Evolutionary conservation across 108 stramenopile genomes (phyloP).

Genomic region (Conticribra guillardii): DNA sequence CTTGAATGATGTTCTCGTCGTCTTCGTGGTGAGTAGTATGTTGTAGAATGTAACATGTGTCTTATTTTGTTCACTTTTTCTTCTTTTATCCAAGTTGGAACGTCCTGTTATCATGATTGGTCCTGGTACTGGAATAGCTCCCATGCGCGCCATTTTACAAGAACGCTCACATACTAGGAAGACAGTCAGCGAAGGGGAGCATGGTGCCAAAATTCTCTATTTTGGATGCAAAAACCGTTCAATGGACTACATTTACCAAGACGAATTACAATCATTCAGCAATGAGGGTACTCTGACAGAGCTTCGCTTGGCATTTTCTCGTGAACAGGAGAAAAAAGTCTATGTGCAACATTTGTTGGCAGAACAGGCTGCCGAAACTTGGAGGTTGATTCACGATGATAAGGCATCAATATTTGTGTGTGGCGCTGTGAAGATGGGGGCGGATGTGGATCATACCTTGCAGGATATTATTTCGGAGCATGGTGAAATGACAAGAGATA

Average conservation of each 20-base stretch:
- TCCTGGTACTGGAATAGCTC: constrained; percentile 98
- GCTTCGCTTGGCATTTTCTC: constrained; percentile 90
- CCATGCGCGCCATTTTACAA: constrained; percentile 95
- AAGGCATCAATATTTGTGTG: constrained; percentile 87
- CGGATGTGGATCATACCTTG: constrained; percentile 80
- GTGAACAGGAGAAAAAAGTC: constrained; percentile 86
- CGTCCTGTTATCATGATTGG: constrained; percentile 94
- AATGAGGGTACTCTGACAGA: constrained; percentile 69
- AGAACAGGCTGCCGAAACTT: constrained; percentile 66
- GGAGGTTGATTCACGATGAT: constrained; percentile 65
- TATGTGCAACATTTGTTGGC: constrained; percentile 95
- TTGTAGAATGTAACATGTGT: too few relatives aligned
- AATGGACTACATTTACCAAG: constrained; percentile 92
- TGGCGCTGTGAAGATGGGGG: constrained; percentile 90
- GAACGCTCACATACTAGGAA: constrained; percentile 71
- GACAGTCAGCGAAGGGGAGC: constrained; percentile 19
- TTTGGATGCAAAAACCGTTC: constrained; percentile 94
- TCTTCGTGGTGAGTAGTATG: too few relatives aligned
- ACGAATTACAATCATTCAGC: constrained; percentile 79
- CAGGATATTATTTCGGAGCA: constrained; percentile 55
- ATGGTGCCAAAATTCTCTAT: constrained; percentile 86
- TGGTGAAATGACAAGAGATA: constrained; percentile 58
- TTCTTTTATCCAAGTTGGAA: too few relatives aligned
- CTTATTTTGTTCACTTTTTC: too few relatives aligned
- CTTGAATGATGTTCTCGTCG: too few relatives aligned